Conservation (phyloP, 495 filamentous ascomycete species). For the Terfezia claveryi region DNA sequence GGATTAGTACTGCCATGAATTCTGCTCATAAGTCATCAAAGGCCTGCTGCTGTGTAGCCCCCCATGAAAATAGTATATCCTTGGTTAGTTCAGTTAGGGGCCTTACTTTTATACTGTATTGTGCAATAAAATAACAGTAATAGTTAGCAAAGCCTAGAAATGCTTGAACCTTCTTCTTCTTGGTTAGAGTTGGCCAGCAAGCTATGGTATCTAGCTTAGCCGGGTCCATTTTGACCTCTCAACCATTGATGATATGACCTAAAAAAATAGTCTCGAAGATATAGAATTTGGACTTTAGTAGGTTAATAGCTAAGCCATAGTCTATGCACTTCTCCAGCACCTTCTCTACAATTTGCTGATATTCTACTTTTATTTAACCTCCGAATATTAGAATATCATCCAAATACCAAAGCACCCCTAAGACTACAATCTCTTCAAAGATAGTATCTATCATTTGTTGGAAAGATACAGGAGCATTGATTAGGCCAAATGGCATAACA, state of each 20-base stretch:
- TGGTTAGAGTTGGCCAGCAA: conserved; percentile 3
- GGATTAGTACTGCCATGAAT: background rate
- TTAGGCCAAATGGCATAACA: conserved; percentile 19
- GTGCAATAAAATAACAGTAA: conserved; percentile 2
- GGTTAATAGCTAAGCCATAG: background rate
- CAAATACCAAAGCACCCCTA: conserved; percentile 17
- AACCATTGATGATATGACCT: background rate
- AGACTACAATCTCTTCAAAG: conserved; percentile 7
- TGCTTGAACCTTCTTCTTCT: conserved; percentile 6
- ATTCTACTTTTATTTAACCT: conserved; percentile 5
- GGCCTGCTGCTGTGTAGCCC: background rate
- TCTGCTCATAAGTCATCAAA: background rate
- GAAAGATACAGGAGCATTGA: conserved; percentile 17
- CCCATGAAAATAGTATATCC: background rate
- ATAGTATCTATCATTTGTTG: conserved; percentile 17
- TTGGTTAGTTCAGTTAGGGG: conserved; percentile 2
- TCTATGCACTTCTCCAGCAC: conserved; percentile 3
- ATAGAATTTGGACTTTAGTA: conserved; percentile 5
- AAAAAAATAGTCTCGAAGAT: conserved; percentile 2
- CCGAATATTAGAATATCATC: conserved; percentile 22
- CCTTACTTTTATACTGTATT: background rate
- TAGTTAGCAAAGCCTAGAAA: conserved; percentile 13
- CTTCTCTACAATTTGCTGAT: too few relatives aligned
- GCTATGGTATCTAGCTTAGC: conserved; percentile 1
- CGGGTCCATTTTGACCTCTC: conserved; percentile 1